Conservation (phyloP, 139 green algal species). For the Chlorella sp. region DNA sequence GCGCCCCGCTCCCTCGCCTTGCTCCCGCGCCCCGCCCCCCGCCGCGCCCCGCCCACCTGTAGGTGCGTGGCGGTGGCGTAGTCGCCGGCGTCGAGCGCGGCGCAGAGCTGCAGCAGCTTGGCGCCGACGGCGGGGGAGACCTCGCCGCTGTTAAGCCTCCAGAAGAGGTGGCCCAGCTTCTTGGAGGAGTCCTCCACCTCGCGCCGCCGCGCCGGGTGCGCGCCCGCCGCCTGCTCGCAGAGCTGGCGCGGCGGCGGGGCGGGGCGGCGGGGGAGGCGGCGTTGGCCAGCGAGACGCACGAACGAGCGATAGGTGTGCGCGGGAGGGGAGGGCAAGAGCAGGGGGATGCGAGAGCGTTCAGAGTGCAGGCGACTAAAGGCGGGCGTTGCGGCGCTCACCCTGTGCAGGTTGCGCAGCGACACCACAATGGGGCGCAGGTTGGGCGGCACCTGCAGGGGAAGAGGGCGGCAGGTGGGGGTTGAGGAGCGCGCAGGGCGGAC, state of each 20-base stretch:
- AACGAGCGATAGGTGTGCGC: too few species aligned
- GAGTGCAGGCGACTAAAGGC: conserved; percentile 62
- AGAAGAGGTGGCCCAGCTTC: conserved; percentile 89
- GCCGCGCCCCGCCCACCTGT: too few species aligned
- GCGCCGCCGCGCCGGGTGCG: conserved; percentile 70
- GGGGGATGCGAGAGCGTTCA: conserved; percentile 52
- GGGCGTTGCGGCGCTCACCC: conserved; percentile 39
- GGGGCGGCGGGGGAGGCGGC: too few species aligned
- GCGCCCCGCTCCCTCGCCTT: too few species aligned
- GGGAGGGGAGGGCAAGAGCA: too few species aligned
- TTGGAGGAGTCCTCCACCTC: conserved; percentile 96
- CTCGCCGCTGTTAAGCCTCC: conserved; percentile 82
- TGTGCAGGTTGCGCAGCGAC: conserved; percentile 61
- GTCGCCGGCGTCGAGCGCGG: conserved; percentile 82
- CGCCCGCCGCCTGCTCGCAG: conserved; percentile 25
- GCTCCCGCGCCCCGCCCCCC: too few species aligned
- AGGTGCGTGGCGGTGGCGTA: conserved; percentile 74
- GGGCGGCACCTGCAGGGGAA: conserved; percentile 45
- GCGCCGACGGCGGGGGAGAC: conserved; percentile 66
- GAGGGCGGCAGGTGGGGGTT: too few species aligned
- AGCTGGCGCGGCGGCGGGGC: too few species aligned
- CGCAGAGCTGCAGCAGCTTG: conserved; percentile 81
- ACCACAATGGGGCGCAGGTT: conserved; percentile 68
- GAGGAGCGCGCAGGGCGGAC: too few species aligned
- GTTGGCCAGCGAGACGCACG: too few species aligned